These are phyloP conservation scores for Gaultheria prostrata DNA, from an alignment of 148 eudicot genomes.

Conservation along the genomic window DNA sequence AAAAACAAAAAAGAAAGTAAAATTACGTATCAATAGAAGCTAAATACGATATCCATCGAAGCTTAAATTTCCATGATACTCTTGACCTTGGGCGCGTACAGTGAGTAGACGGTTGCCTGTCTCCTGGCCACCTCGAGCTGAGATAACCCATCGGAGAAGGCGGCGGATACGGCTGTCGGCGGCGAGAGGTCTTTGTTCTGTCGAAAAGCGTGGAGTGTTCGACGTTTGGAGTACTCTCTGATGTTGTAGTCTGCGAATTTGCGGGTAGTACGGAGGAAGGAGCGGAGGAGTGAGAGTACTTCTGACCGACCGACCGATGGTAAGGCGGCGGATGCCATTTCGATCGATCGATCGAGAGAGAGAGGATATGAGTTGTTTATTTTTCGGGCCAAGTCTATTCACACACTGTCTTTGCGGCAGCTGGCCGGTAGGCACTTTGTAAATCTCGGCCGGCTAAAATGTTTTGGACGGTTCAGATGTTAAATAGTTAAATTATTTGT, in stretches of 20 bases:
- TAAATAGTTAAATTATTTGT: too few species aligned
- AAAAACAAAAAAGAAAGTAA: background rate
- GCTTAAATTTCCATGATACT: constrained; percentile 49
- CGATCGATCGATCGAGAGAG: background rate
- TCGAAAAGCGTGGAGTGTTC: constrained; percentile 58
- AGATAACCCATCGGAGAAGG: constrained; percentile 55
- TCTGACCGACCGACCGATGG: constrained; percentile 38
- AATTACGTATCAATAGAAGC: background rate
- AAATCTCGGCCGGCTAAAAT: too few species aligned
- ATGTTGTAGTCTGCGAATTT: constrained; percentile 68
- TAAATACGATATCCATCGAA: too few species aligned
- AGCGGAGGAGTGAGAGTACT: constrained; percentile 50
- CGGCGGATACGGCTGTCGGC: constrained; percentile 37
- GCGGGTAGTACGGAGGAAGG: constrained; percentile 55
- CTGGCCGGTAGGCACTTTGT: too few species aligned
- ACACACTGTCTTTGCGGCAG: too few species aligned
- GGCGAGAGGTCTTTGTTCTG: constrained; percentile 49
- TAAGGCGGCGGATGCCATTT: constrained; percentile 33
- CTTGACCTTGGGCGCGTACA: constrained; percentile 52
- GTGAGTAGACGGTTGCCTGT: constrained; percentile 57
- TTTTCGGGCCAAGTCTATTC: too few species aligned
- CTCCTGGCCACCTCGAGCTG: constrained; percentile 55
- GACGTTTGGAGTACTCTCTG: constrained; percentile 64
- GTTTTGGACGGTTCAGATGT: too few species aligned
- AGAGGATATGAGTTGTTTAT: too few species aligned